Percentiles rank a stretch among this genome's conserved stretches.
These are phyloP conservation scores for Puccinia polysora DNA, from an alignment of 1,284 basidiomycete species.

Conservation along the genomic window DNA sequence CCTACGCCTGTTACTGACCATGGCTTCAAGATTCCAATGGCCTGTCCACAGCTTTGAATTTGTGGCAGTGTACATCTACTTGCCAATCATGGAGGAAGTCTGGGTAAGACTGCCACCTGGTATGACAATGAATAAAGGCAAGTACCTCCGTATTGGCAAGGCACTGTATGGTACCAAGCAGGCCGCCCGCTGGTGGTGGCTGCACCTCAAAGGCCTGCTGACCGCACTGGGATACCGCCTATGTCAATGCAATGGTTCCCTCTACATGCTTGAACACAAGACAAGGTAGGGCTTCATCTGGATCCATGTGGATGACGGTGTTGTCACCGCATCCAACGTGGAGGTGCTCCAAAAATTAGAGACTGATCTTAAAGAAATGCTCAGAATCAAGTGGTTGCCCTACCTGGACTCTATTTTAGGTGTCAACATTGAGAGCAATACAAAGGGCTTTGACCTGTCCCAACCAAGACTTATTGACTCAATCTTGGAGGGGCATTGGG, in stretches of 20 bases:
- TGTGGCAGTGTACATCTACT: not conserved
- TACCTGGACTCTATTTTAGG: conserved; percentile 3
- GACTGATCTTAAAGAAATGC: not conserved
- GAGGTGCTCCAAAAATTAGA: not conserved
- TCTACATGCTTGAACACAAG: not conserved
- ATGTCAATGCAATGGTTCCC: not conserved
- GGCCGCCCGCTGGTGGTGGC: conserved; percentile 1
- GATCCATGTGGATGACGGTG: conserved; percentile 10
- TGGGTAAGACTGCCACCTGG: conserved; percentile 11
- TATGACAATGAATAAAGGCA: not conserved
- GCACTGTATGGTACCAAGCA: conserved; percentile 2
- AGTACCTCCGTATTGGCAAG: not conserved
- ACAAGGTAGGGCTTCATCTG: not conserved
- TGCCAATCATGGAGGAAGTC: not conserved
- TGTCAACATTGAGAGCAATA: not conserved
- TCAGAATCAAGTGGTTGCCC: not conserved
- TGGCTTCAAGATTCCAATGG: not conserved
- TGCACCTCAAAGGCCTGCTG: not conserved
- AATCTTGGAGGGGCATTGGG: not conserved
- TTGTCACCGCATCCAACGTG: not conserved
- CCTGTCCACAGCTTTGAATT: conserved; percentile 7
- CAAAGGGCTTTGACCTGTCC: not conserved
- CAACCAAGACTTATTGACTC: not conserved
- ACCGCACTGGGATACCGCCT: not conserved
- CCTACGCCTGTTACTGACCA: not conserved